phyloP scores from a whole-genome alignment of 1,284 basidiomycete species.

The Earliella scabrosa region DNA sequence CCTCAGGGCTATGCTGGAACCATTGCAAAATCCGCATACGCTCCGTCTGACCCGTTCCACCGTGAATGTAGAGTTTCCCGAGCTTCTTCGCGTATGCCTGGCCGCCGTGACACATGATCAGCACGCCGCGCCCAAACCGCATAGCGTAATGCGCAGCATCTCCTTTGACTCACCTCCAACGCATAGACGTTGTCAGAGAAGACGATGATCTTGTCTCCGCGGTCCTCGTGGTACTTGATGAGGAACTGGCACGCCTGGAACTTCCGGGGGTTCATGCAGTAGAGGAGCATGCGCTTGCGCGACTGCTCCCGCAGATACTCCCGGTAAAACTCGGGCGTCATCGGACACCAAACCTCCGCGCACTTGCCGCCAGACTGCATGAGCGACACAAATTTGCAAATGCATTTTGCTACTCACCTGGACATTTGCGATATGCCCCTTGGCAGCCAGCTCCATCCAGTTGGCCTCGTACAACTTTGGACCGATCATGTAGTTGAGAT shows the following conservation, averaged over 20 bases:
- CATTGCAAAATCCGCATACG: constrained; percentile 93
- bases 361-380: constrained; percentile 56
- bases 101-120: not conserved
- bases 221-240: constrained; percentile 97
- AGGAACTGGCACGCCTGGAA: constrained; percentile 99
- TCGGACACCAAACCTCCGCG: constrained; percentile 99
- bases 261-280: constrained; percentile 99
- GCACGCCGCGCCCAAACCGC: not conserved
- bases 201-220: constrained; percentile 99
- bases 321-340: constrained; percentile 99
- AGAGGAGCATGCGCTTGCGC: constrained; percentile 93
- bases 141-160: not conserved
- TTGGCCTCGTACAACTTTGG: constrained; percentile 99
- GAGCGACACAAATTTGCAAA: not conserved
- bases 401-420: constrained; percentile 64
- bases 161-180: constrained; percentile 69
- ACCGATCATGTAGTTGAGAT: constrained; percentile 98
- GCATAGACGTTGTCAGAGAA: constrained; percentile 99
- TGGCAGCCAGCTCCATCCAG: constrained; percentile 99
- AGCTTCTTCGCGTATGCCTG: constrained; percentile 96
- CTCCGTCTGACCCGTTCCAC: constrained; percentile 94
- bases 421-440: constrained; percentile 99
- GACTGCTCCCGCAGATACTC: constrained; percentile 95
- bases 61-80: constrained; percentile 95
- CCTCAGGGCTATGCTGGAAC: constrained; percentile 95